Base-by-base conservation (phyloP, 345 rosid species). In the Gossypium australe region DNA sequence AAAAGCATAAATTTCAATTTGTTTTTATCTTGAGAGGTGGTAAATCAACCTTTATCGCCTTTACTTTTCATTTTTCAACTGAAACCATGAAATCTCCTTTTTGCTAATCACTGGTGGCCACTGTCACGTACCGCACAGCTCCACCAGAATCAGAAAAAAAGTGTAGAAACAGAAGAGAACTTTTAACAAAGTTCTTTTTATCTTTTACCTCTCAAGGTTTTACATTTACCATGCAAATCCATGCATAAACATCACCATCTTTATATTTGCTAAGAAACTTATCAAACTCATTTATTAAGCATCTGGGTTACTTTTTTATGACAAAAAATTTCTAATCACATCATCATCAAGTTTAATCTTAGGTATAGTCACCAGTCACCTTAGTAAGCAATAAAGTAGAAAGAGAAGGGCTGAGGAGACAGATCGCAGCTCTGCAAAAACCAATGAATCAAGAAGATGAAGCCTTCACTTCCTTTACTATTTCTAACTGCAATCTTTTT, bases 71-170 rank as follows among this genome's bases (percentile, higher is more conserved):
- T 9, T 10, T 63, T 64, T 64, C 68, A 64, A 64, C 48, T 41
- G 68, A 64, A 38, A 64, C 68, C 68, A 22, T 64, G 69, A 64
- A 41, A 41, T 64, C 49, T 64, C 69, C 27, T 41, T 64, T 64
- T 34, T 34, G 69, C 24, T 64, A 10, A 64, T 10, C 14, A 64
- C 68, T 61, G 65, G 65, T 61, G 43, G 44, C 10, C 29, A 14
- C 43, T 64, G 68, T 13, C 48, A 38, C 2, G 13, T n/a, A 64
- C 17, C 48, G 1, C 41, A 9, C 68, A 9, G 24, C 9, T 14
- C 51, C 13, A 41, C 69, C 69, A 38, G 25, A 64, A n/a, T 64
- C 69, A n/a, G 69, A 64, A 64, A 64, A 17, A 10, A 34, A 34
- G 41, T 34, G 11, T 7, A 41, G 2, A n/a, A 16, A 18, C 8